Evolutionary conservation across 2,329 filamentous ascomycete genomes (phyloP), one percentile per base, ranked within the genome.

Genomic region (Aspergillus vadensis): DNA sequence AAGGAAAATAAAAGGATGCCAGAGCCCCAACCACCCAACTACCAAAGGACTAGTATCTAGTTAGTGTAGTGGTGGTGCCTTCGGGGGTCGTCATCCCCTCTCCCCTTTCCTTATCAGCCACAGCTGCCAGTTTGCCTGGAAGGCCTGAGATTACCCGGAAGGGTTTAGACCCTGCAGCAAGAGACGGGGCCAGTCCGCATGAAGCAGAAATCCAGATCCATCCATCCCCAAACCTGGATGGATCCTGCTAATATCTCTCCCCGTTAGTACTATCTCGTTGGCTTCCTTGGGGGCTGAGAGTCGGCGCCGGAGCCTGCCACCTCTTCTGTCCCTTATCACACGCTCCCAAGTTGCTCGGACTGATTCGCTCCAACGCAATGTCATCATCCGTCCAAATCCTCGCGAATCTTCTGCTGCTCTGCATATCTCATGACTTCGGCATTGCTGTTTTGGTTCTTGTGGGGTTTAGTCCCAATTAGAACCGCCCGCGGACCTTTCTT

Each of bases 221-320:
- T 43, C 39, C 39, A 27, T 55, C 39, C 23, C 25, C 27, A 27
- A 55, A 55, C 53, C 53, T 32, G 53, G 39, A 55, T 55, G 41
- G 53, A 36, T 47, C 39, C 53, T 55, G 53, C 41, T 55, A 55
- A 50, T 50, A 32, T 19, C 27, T 9, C 15, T 19, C 27, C 47
- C n/a, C 25, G 27, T 50, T 50, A 27, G 23, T 50, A 19, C 9
- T 43, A 21, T 21, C 17, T 27, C 23, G 25, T n/a, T 30, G 27
- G 47, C 47, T 27, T 27, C 36, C 36, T 43, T 43, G 44, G 44
- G 44, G 44, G 21, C 44, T 14, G 44, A 12, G 5, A 30, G 32
- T 36, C 32, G 32, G 32, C 32, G 32, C 12, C 32, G 12, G 32
- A 15, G 44, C 23, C 44, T 49, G 23, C 44, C 21, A 27, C 21